Base-by-base conservation (phyloP, 2,329 filamentous ascomycete species). In the Tolypocladium tundrense region DNA sequence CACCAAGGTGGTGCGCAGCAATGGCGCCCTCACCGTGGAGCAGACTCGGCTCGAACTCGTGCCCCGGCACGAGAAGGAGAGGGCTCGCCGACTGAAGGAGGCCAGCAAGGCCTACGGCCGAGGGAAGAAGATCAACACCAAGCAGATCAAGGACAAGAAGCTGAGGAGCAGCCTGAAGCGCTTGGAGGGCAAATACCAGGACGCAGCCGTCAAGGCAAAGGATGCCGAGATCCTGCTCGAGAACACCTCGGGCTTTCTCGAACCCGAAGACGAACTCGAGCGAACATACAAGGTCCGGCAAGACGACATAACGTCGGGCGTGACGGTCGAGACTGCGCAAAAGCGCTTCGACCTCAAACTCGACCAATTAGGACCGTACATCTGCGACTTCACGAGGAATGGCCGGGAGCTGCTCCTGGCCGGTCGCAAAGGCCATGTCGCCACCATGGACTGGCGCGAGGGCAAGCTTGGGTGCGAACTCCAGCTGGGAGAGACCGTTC, bases 181-280 rank as follows among this genome's bases (percentile, higher is more conserved):
- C 2, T 80, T 97, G 52, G 94, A 99, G 70, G 77, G 77, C 60
- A 94, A 94, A 72, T 93, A 91, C 74, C 84, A 91, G 67, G 83
- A 88, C 65, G 93, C 93, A 1, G 78, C 88, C 1, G 73, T 95
- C 41, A 87, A 89, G 71, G 91, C 94, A 19, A 96, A 96, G 74
- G 93, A 97, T 78, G 91, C 93, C 27, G 94, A 99, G 74, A 94
- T 99, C 58, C 76, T 99, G 65, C 83, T 96, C 57, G 93, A 97
- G 73, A 90, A 96, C 70, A 84, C 87, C 8, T 77, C 82, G 13
- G 94, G 94, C 8, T 95, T 96, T 66, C 77, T 99, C 58, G 90
- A 97, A 72, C 81, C 93, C 1, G 94, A 99, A 71, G 82, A 82
- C 33, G 92, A 92, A 70, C 79, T 99, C 60, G 94, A 99, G 72